Evolutionary conservation across 2,329 filamentous ascomycete species (phyloP), one percentile per base, ranked within the genome.

Genomic region (Arachnomyces sp.): DNA sequence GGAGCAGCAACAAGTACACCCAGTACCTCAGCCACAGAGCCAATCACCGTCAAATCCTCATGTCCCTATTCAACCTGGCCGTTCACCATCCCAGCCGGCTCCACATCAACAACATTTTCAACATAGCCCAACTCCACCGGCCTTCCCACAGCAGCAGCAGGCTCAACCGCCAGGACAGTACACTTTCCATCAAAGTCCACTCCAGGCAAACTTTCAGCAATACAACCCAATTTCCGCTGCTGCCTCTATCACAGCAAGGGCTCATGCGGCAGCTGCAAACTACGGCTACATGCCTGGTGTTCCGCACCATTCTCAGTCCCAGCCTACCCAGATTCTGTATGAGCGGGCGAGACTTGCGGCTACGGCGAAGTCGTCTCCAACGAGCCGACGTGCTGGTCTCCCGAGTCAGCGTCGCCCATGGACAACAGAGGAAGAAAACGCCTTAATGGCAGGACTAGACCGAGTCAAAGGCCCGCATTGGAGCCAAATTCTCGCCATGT

Each of bases 401-500:
- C 74, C 73, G 4, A 75, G 68, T 38, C 72, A 75, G 52, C 76
- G 88, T 25, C 77, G 88, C 18, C 86, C 88, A 0, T 95, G 88
- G 88, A 86, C 83, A 1, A 80, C 84, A 3, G 86, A 92, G 47
- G 88, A 95, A 62, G 88, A 95, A 57, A 87, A 88, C 60, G 87
- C 88, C 0, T 71, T 95, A 13, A 90, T 95, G 82, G 78, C 84
- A 36, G 88, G 88, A 1, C 75, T 95, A 3, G 88, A 93, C 55
- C 79, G 84, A 58, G 88, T 95, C 34, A 88, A 89, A 57, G 88
- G 88, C 0, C 88, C 88, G 13, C 87, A 95, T 54, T 95, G 88
- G 88, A 90, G 85, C 51, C 87, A 94, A 57, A 95, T 95, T 34
- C 69, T 95, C 9, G 82, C 82, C 2, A 74, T 94, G 31, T 94